Conservation (phyloP, 192 early-diverging fungal genomes). For the Chytriomyces hyalinus region DNA sequence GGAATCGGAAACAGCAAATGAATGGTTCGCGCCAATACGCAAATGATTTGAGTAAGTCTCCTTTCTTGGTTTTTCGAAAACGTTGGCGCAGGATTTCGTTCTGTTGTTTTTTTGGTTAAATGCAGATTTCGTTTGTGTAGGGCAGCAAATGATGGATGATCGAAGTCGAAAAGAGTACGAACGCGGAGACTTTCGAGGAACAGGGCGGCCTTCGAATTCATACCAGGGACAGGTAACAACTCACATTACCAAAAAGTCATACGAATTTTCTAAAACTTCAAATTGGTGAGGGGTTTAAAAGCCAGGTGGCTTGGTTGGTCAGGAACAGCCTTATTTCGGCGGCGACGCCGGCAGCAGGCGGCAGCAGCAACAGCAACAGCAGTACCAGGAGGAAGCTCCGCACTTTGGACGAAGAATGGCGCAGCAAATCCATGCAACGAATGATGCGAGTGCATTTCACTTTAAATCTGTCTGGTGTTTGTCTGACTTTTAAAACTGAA, state of each 20-base stretch:
- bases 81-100: not conserved
- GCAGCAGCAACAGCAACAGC: slow-evolving; percentile 3
- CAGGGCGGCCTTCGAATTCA: not conserved
- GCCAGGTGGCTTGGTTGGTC: slow-evolving; percentile 19
- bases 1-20: slow-evolving; percentile 7
- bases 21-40: not conserved
- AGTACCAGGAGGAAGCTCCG: slow-evolving; percentile 12
- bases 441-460: slow-evolving; percentile 22
- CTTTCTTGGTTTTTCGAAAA: not conserved
- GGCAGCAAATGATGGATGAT: slow-evolving; percentile 34
- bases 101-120: not conserved
- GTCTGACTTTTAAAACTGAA: not conserved
- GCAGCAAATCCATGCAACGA: slow-evolving; percentile 8
- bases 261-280: not conserved
- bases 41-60: not conserved
- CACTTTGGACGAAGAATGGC: slow-evolving; percentile 26
- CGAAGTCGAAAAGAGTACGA: slow-evolving; percentile 34
- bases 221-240: not conserved
- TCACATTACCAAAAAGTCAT: not conserved
- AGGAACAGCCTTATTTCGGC: slow-evolving; percentile 10
- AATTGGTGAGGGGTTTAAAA: not conserved
- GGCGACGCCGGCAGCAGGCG: not conserved
- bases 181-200: slow-evolving; percentile 20
- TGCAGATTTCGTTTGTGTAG: slow-evolving; percentile 12
- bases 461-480: not conserved